These are phyloP conservation scores for Puccinia hordei DNA, from an alignment of 1,284 basidiomycete species.

Conservation along the genomic window DNA sequence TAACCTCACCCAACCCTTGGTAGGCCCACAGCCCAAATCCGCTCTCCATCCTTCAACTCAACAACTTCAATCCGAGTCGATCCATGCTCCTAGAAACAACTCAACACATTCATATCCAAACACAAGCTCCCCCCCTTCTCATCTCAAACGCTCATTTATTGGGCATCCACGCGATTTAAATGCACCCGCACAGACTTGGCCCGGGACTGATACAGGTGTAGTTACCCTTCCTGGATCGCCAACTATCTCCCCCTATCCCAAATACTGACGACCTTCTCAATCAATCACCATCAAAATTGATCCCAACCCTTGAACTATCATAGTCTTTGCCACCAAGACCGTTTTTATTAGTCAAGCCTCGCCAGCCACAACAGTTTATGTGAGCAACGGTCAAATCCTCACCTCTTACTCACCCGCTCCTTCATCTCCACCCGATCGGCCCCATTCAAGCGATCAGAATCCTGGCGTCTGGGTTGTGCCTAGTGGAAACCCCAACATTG, in stretches of 20 bases:
- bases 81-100: background rate
- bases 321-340: slow-evolving; percentile 27
- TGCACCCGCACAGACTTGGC: background rate
- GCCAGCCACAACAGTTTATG: slow-evolving; percentile 15
- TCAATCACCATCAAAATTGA: background rate
- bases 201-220: slow-evolving; percentile 13
- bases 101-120: slow-evolving; percentile 1
- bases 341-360: slow-evolving; percentile 14
- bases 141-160: background rate
- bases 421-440: background rate
- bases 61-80: background rate
- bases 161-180: background rate
- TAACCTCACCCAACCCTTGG: background rate
- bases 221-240: background rate
- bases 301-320: background rate
- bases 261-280: too few relatives aligned
- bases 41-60: background rate
- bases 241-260: too few relatives aligned
- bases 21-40: background rate
- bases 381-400: slow-evolving; percentile 20
- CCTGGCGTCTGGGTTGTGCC: background rate
- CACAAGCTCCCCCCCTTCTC: background rate
- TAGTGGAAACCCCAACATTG: slow-evolving; percentile 24
- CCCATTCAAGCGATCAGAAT: background rate
- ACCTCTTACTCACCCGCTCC: background rate